phyloP scores from a whole-genome alignment of 768 basidiomycete species.

The Podaxis sp. region DNA sequence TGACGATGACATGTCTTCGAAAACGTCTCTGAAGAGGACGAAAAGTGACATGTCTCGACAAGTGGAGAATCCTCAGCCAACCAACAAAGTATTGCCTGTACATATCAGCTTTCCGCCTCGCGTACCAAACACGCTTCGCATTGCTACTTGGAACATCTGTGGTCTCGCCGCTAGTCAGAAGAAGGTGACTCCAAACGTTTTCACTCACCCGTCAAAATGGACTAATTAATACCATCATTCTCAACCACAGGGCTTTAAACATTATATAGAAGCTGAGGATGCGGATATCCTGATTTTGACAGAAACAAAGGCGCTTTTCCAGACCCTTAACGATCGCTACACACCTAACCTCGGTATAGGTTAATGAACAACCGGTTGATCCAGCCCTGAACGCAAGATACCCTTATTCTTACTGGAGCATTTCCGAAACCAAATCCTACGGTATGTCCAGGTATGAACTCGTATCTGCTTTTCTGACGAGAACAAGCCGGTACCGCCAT shows the following conservation, averaged over 20 bases:
- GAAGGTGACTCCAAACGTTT: constrained; percentile 49
- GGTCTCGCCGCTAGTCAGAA: constrained; percentile 74
- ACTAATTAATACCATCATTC: constrained; percentile 1
- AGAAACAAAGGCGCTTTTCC: constrained; percentile 70
- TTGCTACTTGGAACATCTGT: constrained; percentile 81
- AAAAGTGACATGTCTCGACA: constrained; percentile 11
- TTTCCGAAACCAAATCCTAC: constrained; percentile 77
- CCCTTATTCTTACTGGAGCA: constrained; percentile 76
- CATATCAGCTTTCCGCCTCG: constrained; percentile 58
- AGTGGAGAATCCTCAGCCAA: constrained; percentile 55
- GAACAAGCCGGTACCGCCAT: constrained; percentile 75
- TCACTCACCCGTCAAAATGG: neutral
- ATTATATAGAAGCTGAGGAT: constrained; percentile 83
- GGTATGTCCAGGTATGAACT: constrained; percentile 38
- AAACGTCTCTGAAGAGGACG: constrained; percentile 23
- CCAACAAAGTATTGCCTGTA: constrained; percentile 71
- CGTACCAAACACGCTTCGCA: constrained; percentile 43
- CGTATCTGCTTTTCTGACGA: neutral
- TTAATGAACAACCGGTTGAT: constrained; percentile 69
- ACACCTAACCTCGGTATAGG: constrained; percentile 37
- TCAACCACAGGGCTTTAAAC: constrained; percentile 66
- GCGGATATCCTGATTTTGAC: constrained; percentile 82
- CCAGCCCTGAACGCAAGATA: constrained; percentile 56
- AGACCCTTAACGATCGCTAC: neutral
- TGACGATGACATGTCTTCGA: constrained; percentile 27